Base-by-base conservation (phyloP, 2,329 filamentous ascomycete genomes). In the Fusarium sp. region DNA sequence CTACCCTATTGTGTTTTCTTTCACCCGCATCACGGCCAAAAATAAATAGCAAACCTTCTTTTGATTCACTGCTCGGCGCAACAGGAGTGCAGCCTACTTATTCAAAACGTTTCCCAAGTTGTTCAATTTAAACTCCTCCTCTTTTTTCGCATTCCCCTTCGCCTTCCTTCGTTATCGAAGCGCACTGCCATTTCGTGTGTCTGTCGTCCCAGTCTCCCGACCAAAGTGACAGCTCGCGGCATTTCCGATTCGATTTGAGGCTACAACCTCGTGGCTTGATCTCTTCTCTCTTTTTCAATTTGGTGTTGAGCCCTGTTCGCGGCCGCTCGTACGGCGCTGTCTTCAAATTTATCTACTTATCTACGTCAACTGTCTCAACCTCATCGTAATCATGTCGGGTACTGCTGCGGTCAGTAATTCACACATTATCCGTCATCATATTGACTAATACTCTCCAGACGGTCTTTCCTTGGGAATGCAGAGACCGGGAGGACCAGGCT, bases 401-500 rank as follows among this genome's bases (percentile, higher is more conserved):
- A 51, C 39, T 43, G 51, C 54, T 44, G 45, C 65, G 36, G 67
- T 70, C 36, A 66, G 67, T 70, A 35, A 25, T 32, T 21, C 27
- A 23, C 11, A 9, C 13, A 21, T 39, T 15, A 11, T 15, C 14
- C 32, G 14, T 36, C 25, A 5, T n/a, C n/a, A 4, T 33, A 52
- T 38, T 53, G 31, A 55, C 67, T 55, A 41, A 53, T 37, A 57
- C 15, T 25, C 17, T 36, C 11, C 43, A 77, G 73, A 65, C 69
- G 17, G 62, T 72, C 31, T 76, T 74, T 43, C 78, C 82, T 4
- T 81, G 78, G 78, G 82, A 84, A 65, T 80, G 78, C 52, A 80
- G 81, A 49, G 82, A 85, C 63, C 80, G 79, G 65, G 76, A 81
- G 56, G 81, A 84, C 27, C 76, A 79, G 70, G 80, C 82, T 43